These are phyloP conservation scores for Dillenia turbinata DNA, from an alignment of 164 flowering plant species.

Conservation along the genomic window DNA sequence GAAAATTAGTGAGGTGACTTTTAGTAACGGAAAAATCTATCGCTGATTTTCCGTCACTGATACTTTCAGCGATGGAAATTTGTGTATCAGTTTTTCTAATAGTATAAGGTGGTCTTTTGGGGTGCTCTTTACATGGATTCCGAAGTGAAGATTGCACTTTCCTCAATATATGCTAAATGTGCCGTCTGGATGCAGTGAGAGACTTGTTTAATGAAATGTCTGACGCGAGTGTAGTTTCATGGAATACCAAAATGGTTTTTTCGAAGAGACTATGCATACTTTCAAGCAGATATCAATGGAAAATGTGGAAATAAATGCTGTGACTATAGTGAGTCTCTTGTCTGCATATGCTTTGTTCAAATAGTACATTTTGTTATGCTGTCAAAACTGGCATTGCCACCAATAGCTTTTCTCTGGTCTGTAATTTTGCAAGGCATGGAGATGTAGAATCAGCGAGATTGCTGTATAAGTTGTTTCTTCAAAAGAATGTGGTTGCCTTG, in stretches of 20 bases:
- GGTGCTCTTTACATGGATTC: slow-evolving; percentile 32
- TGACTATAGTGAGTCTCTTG: slow-evolving; percentile 33
- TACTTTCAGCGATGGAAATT: slow-evolving; percentile 31
- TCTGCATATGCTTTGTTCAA: slow-evolving; percentile 23
- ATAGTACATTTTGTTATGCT: slow-evolving; percentile 28
- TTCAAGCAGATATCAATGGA: slow-evolving; percentile 29
- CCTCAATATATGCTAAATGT: slow-evolving; percentile 43
- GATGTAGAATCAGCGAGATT: slow-evolving; percentile 19
- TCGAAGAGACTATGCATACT: slow-evolving; percentile 25
- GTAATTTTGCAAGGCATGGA: slow-evolving; percentile 26
- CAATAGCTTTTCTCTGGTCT: slow-evolving; percentile 28
- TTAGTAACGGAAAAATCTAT: too few relatives aligned
- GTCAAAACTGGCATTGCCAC: slow-evolving; percentile 28
- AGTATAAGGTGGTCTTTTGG: too few relatives aligned
- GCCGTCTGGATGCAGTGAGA: slow-evolving; percentile 25
- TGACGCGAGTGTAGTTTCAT: slow-evolving; percentile 37
- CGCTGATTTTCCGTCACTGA: slow-evolving; percentile 2
- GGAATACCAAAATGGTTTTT: slow-evolving; percentile 43
- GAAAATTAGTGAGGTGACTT: too few relatives aligned
- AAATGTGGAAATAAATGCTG: slow-evolving; percentile 15
- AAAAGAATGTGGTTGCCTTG: slow-evolving; percentile 26
- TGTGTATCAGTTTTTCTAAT: slow-evolving; percentile 31
- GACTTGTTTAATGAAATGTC: slow-evolving; percentile 31
- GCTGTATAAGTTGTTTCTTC: slow-evolving; percentile 20
- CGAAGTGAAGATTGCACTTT: slow-evolving; percentile 34